phyloP scores from a whole-genome alignment of 108 stramenopile genomes.

The Cyclotella cryptica region DNA sequence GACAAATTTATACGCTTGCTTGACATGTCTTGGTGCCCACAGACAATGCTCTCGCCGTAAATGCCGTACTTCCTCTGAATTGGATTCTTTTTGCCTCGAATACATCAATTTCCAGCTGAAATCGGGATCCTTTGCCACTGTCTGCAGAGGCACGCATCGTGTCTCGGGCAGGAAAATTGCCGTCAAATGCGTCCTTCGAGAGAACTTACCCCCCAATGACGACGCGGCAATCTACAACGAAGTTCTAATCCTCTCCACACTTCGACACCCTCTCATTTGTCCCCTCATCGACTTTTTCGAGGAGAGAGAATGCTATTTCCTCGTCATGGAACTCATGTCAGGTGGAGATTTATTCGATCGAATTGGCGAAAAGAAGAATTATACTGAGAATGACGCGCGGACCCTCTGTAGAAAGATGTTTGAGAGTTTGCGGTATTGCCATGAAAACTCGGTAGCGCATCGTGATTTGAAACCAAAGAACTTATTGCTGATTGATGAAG shows the following conservation, averaged over 20 bases:
- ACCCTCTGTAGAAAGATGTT: slow-evolving; percentile 83
- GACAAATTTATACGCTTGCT: no score
- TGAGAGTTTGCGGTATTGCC: slow-evolving; percentile 78
- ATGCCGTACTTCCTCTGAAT: not conserved
- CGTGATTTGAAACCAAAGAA: slow-evolving; percentile 95
- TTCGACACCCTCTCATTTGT: slow-evolving; percentile 89
- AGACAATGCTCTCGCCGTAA: no score
- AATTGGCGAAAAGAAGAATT: slow-evolving; percentile 85
- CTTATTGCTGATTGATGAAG: slow-evolving; percentile 73
- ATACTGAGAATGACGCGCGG: slow-evolving; percentile 86
- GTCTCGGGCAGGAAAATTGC: slow-evolving; percentile 81
- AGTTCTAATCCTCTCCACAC: slow-evolving; percentile 85
- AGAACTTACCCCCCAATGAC: slow-evolving; percentile 79
- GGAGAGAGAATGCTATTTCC: slow-evolving; percentile 79
- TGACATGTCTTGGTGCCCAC: no score
- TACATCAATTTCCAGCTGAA: slow-evolving; percentile 57
- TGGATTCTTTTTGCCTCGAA: not conserved
- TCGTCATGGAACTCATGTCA: slow-evolving; percentile 90
- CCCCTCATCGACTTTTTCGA: slow-evolving; percentile 95
- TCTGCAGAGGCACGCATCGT: slow-evolving; percentile 84
- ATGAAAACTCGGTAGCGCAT: slow-evolving; percentile 77
- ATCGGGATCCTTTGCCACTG: slow-evolving; percentile 85
- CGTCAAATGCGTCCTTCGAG: slow-evolving; percentile 85
- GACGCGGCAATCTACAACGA: slow-evolving; percentile 89
- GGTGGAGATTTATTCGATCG: slow-evolving; percentile 95